Conservation (phyloP, 2,329 filamentous ascomycete genomes). For the Rasamsonia emersonii region DNA sequence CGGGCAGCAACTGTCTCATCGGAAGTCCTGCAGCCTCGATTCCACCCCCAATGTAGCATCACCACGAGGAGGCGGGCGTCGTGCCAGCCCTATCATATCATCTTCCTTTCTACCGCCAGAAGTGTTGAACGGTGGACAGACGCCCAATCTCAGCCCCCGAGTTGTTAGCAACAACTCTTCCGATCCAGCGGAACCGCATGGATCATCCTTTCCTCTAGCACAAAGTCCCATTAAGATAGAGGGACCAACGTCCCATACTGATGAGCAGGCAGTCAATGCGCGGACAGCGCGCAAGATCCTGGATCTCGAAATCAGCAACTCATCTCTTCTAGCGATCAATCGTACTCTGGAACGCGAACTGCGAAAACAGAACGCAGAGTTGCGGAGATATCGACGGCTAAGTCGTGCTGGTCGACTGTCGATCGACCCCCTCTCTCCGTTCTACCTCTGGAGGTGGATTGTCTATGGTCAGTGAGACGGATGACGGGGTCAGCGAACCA, state of each 20-base stretch:
- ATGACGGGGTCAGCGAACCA: conserved; percentile 25
- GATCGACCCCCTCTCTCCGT: conserved; percentile 40
- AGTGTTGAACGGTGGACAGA: conserved; percentile 15
- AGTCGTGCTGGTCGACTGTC: conserved; percentile 72
- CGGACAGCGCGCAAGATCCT: conserved; percentile 89
- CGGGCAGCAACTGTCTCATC: conserved; percentile 13
- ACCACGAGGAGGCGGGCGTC: conserved; percentile 15
- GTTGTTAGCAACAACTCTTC: conserved; percentile 27
- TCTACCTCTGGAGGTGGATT: conserved; percentile 37
- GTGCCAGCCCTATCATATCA: conserved; percentile 24
- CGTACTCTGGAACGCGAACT: conserved; percentile 83
- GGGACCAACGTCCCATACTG: conserved; percentile 47
- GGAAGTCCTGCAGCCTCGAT: conserved; percentile 28
- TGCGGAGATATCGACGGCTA: conserved; percentile 77
- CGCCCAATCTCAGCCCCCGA: conserved; percentile 19
- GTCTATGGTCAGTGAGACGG: conserved; percentile 38
- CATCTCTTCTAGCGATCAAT: conserved; percentile 90
- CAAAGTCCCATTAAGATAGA: conserved; percentile 43
- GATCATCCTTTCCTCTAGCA: conserved; percentile 46
- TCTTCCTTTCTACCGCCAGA: conserved; percentile 16
- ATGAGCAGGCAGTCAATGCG: conserved; percentile 77
- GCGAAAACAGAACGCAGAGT: conserved; percentile 79
- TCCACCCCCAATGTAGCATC: conserved; percentile 13
- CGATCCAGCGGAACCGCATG: conserved; percentile 27
- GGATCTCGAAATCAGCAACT: conserved; percentile 94